Base-by-base conservation (phyloP, 1,284 basidiomycete species). In the Exobasidium cylindrosporum region DNA sequence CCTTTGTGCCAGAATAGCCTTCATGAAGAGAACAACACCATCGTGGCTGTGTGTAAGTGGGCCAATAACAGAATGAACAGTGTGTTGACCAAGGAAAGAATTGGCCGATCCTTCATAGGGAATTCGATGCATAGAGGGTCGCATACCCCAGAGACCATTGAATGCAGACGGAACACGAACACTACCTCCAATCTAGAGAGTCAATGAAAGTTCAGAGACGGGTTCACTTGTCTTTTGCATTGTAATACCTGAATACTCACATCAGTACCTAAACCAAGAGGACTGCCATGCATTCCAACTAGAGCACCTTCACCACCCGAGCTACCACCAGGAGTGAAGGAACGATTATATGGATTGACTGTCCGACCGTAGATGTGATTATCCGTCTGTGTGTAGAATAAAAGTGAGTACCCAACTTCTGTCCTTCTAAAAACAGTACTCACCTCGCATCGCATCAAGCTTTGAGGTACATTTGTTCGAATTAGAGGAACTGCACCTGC, bases 401-500 rank as follows among this genome's bases (percentile, higher is more conserved):
- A 84, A 74, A 29, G 83, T 83, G 83, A 83, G 65, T 62, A n/a
- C n/a, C n/a, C n/a, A n/a, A n/a, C n/a, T n/a, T n/a, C n/a, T n/a
- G 47, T 70, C 68, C 63, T 57, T 45, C 35, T 7, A 40, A 17
- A 17, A 40, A 17, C 62, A 57, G 31, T 21, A 40, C 35, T 40
- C 17, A 40, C 35, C 35, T 40, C 35, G 35, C 35, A 32, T 61
- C 21, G 24, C 32, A 60, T 35, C 24, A 63, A 28, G 28, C 13
- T 14, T 35, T 35, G 32, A 13, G 58, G 57, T 17, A 50, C 26
- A 30, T 55, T 44, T 1, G 87, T 89, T 52, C 85, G 83, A 5
- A 87, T 86, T 63, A 86, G 89, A 4, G 84, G 85, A 4, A 88
- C 83, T 0, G 87, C 88, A 0, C 88, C 88, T 83, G 83, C 83